phyloP scores from a whole-genome alignment of 1,284 basidiomycete genomes.

The Retiboletus flavoniger region DNA sequence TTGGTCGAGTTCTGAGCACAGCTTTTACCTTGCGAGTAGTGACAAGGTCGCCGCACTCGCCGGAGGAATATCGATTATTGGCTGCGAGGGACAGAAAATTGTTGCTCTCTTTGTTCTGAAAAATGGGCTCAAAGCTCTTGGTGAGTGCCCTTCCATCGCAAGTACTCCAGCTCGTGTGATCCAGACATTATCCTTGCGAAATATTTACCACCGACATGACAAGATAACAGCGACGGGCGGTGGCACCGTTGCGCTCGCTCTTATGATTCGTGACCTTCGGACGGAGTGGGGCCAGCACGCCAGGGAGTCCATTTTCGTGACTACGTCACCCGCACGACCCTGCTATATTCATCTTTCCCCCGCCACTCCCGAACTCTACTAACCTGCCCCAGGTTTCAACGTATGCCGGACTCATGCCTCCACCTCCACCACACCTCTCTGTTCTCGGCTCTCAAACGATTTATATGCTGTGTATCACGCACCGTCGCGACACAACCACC shows the following conservation, averaged over 20 bases:
- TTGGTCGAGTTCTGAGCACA: no score
- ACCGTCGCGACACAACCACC: no score
- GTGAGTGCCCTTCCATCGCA: conserved; percentile 42
- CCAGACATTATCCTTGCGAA: conserved; percentile 76
- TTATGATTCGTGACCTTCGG: conserved; percentile 94
- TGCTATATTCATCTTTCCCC: no score
- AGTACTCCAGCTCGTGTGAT: conserved; percentile 65
- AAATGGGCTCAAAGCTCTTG: conserved; percentile 75
- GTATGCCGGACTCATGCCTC: conserved; percentile 48
- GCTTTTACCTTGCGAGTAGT: no score
- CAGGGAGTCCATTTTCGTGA: no score
- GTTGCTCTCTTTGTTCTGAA: no score
- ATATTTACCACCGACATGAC: conserved; percentile 86
- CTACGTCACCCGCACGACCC: no score
- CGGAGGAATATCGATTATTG: no score
- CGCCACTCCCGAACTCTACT: conserved; percentile 15
- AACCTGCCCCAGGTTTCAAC: conserved; percentile 32
- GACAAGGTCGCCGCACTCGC: no score
- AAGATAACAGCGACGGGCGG: conserved; percentile 79
- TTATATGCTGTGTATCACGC: conserved; percentile 70
- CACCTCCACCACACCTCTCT: conserved; percentile 55
- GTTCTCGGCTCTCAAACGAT: conserved; percentile 61
- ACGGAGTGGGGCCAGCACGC: conserved; percentile 30
- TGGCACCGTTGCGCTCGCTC: conserved; percentile 84
- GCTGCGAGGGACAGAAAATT: no score